Evolutionary conservation across 805 yeast genomes (phyloP).

Genomic region (Spathaspora boniae): DNA sequence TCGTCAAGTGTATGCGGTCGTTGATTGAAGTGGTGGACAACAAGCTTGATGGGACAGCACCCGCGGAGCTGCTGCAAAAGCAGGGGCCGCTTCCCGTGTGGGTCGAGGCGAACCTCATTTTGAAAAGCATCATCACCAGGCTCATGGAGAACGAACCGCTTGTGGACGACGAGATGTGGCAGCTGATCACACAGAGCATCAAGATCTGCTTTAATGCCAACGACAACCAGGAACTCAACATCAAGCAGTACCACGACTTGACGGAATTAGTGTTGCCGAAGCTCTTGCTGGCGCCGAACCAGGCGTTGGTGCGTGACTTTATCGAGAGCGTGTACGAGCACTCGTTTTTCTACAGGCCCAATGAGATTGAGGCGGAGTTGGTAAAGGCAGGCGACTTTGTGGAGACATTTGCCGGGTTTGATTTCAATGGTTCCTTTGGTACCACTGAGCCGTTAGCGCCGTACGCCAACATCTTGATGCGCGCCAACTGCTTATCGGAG

Average conservation of each 20-base stretch:
- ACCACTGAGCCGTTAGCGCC: slow-evolving; percentile 51
- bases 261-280: slow-evolving; percentile 40
- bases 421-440: slow-evolving; percentile 55
- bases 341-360: slow-evolving; percentile 58
- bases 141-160: slow-evolving; percentile 17
- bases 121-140: slow-evolving; percentile 32
- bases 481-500: slow-evolving; percentile 52
- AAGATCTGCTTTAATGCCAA: slow-evolving; percentile 32
- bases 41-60: slow-evolving; percentile 41
- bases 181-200: slow-evolving; percentile 37
- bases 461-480: slow-evolving; percentile 44
- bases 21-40: slow-evolving; percentile 50
- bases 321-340: slow-evolving; percentile 51
- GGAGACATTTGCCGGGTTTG: slow-evolving; percentile 27
- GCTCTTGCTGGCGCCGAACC: slow-evolving; percentile 18
- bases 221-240: slow-evolving; percentile 41
- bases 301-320: slow-evolving; percentile 38
- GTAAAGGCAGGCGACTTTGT: slow-evolving; percentile 19
- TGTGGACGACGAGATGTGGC: slow-evolving; percentile 32
- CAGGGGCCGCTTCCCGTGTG: slow-evolving; percentile 37
- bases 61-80: too few relatives aligned
- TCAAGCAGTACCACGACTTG: slow-evolving; percentile 40
- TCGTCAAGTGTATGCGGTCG: slow-evolving; percentile 45
- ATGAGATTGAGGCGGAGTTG: slow-evolving; percentile 45
- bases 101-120: slow-evolving; percentile 46